Evolutionary conservation across 768 basidiomycete genomes (phyloP).

Genomic region (Macrolepiota dolichaula): DNA sequence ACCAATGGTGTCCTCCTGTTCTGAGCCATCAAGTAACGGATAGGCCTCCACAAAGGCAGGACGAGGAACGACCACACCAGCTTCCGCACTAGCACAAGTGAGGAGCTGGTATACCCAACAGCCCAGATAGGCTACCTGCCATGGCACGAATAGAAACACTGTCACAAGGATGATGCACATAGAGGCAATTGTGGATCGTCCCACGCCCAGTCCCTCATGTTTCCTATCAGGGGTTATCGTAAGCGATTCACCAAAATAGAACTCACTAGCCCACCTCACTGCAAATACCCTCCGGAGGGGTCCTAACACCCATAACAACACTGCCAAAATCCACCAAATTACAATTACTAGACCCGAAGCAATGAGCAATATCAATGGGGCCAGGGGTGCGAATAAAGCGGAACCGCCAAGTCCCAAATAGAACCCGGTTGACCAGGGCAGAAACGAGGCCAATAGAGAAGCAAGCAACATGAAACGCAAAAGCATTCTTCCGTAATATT

Average conservation of each 20-base stretch:
- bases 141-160: conserved; percentile 80
- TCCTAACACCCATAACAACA: conserved; percentile 46
- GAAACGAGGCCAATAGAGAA: conserved; percentile 43
- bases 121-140: conserved; percentile 88
- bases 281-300: conserved; percentile 26
- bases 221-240: conserved; percentile 14
- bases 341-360: conserved; percentile 63
- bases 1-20: conserved; percentile 6
- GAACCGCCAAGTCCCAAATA: conserved; percentile 62
- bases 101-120: conserved; percentile 78
- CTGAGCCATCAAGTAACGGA: conserved; percentile 9
- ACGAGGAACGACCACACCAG: conserved; percentile 12
- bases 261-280: conserved; percentile 31
- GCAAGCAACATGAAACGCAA: conserved; percentile 40
- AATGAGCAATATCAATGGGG: conserved; percentile 53
- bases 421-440: conserved; percentile 54
- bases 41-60: conserved; percentile 7
- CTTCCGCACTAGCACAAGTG: conserved; percentile 47
- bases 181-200: conserved; percentile 50
- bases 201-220: conserved; percentile 29
- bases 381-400: conserved; percentile 44
- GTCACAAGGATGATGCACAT: conserved; percentile 57
- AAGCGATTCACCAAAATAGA: not conserved
- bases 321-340: conserved; percentile 51
- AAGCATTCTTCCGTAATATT: conserved; percentile 33